Base-by-base conservation (phyloP, 345 rosid genomes). In the Carallia brachiata region DNA sequence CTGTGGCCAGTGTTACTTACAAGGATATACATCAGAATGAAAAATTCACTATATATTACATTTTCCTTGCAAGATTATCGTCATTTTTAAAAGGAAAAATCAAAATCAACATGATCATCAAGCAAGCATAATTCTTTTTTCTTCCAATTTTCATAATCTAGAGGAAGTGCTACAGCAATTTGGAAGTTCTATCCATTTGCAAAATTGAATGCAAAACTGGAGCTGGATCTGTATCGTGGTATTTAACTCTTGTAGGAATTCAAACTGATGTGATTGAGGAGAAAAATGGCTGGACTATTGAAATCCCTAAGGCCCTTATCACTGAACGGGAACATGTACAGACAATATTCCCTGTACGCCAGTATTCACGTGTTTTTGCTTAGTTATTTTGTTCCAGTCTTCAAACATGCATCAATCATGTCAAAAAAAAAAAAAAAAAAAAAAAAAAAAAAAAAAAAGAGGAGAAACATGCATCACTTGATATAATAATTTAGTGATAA, bases 1-100 rank as follows among this genome's bases (percentile, higher is more conserved):
- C 84, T 5, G 89, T 85, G 0, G 82, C 84, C 31, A 75, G 78
- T 39, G 71, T 83, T 48, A 79, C 84, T 48, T 81, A 83, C 67
- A 79, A 77, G 64, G 65, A 70, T 56, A 81, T 85, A 61, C 68
- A 32, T 31, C 7, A n/a, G 10, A 18, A n/a, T 9, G 30, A 54
- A 18, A n/a, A 18, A n/a, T 19, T 54, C 13, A 40, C 47, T 8
- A 0, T 40, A 40, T 40, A 8, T 40, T 2, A 4, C 34, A 32
- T 4, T 32, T 32, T 32, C 34, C 47, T 40, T 40, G 47, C 8
- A 40, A 40, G 47, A 40, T 40, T 6, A 54, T 54, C 30, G 12
- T 13, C 16, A 19, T n/a, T 6, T 27, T 18, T 19, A 23, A 18
- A 54, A 54, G 58, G 2, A 27, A 54, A 19, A 7, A 54, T 18